Evolutionary conservation across 2,329 filamentous ascomycete genomes (phyloP).

Genomic region (Knufia petricola): DNA sequence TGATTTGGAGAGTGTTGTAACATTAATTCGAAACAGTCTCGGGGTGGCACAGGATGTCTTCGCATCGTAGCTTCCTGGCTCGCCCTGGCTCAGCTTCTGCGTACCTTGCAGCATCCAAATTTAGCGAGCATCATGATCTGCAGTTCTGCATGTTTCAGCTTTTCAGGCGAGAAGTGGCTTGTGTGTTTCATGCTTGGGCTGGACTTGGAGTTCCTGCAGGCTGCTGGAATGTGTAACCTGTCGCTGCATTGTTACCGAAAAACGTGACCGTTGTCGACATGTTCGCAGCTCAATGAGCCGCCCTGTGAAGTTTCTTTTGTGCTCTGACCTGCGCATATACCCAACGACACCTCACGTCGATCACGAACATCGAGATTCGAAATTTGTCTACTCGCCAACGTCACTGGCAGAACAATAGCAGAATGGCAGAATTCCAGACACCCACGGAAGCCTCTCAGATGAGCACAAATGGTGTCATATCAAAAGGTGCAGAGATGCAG

Average conservation of each 20-base stretch:
- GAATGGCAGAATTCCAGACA: conserved; percentile 17
- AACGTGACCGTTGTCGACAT: neutral
- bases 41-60: no score
- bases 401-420: neutral
- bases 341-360: neutral
- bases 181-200: neutral
- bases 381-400: no score
- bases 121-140: neutral
- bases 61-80: no score
- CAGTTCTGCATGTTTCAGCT: neutral
- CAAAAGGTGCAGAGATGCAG: neutral
- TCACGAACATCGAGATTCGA: no score
- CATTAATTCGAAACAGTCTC: no score
- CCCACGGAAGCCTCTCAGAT: conserved; percentile 15
- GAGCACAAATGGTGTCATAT: conserved; percentile 10
- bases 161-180: neutral
- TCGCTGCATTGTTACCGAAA: no score
- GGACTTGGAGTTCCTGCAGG: neutral
- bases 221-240: no score
- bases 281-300: neutral
- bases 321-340: neutral
- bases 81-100: neutral
- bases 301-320: neutral
- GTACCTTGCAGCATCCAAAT: conserved; percentile 2
- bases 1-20: no score